Evolutionary conservation across 371 early-diverging fungal genomes (phyloP).

Genomic region (Fennellomyces sp.): DNA sequence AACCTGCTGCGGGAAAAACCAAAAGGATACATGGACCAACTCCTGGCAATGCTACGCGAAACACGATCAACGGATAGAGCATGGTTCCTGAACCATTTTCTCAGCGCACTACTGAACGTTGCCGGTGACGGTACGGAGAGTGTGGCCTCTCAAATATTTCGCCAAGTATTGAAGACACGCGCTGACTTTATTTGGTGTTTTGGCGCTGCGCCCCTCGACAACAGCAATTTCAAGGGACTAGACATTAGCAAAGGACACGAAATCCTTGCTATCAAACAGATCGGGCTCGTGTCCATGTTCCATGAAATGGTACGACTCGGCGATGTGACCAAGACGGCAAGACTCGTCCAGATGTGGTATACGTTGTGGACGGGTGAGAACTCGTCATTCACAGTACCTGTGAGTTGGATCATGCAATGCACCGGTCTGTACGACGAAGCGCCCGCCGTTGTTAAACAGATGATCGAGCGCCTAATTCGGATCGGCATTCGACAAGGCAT

Average conservation of each 20-base stretch:
- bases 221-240: slow-evolving; percentile 11
- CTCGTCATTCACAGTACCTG: slow-evolving; percentile 26
- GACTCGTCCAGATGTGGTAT: slow-evolving; percentile 29
- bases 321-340: slow-evolving; percentile 21
- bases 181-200: slow-evolving; percentile 45
- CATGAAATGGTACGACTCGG: slow-evolving; percentile 34
- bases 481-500: slow-evolving; percentile 19
- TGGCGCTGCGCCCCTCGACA: slow-evolving; percentile 18
- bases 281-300: slow-evolving; percentile 32
- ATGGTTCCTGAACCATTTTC: slow-evolving; percentile 43
- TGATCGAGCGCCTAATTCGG: slow-evolving; percentile 27
- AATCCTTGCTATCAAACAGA: slow-evolving; percentile 25
- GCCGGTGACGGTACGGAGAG: slow-evolving; percentile 16
- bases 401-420: slow-evolving; percentile 37
- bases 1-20: slow-evolving; percentile 21
- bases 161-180: slow-evolving; percentile 30
- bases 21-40: slow-evolving; percentile 23
- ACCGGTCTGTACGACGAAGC: slow-evolving; percentile 45
- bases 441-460: slow-evolving; percentile 35
- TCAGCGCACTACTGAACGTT: slow-evolving; percentile 21
- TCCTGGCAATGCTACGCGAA: slow-evolving; percentile 18
- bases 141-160: slow-evolving; percentile 30
- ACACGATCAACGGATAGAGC: slow-evolving; percentile 13
- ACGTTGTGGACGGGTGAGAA: slow-evolving; percentile 22
- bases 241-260: slow-evolving; percentile 25